phyloP scores from a whole-genome alignment of 139 green algal species.

The Nannochloris sp. region DNA sequence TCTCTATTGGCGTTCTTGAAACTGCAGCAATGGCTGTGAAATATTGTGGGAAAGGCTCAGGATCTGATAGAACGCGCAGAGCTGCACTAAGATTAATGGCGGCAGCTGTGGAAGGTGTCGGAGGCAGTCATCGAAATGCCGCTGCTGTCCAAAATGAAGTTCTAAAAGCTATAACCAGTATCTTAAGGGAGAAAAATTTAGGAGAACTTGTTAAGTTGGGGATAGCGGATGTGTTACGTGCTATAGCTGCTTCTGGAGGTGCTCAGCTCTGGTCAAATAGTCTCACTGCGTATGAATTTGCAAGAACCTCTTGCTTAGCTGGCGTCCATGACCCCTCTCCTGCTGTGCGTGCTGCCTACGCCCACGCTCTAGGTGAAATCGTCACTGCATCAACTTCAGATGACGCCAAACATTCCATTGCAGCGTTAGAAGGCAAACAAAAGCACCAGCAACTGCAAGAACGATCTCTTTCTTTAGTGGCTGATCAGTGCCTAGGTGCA shows the following conservation, averaged over 20 bases:
- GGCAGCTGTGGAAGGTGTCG: conserved; percentile 49
- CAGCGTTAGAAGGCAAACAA: conserved; percentile 30
- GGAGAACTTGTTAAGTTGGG: background rate
- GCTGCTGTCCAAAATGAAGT: conserved; percentile 50
- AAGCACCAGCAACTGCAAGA: conserved; percentile 44
- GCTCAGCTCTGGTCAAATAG: conserved; percentile 50
- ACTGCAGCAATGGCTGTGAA: conserved; percentile 44
- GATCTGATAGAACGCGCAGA: conserved; percentile 21
- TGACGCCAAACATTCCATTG: conserved; percentile 1
- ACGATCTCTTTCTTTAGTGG: conserved; percentile 19
- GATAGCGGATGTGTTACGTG: conserved; percentile 31
- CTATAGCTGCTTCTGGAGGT: conserved; percentile 44
- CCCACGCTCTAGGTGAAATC: conserved; percentile 50
- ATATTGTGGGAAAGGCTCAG: conserved; percentile 16
- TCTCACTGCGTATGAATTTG: conserved; percentile 43
- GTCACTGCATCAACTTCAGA: conserved; percentile 26
- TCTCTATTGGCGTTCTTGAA: conserved; percentile 40
- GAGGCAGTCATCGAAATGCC: conserved; percentile 36
- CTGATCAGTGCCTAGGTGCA: conserved; percentile 37
- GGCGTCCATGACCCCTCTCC: conserved; percentile 28
- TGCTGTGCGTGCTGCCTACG: conserved; percentile 40
- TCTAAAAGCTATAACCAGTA: conserved; percentile 32
- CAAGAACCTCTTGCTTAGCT: conserved; percentile 28
- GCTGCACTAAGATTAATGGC: conserved; percentile 49
- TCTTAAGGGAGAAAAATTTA: conserved; percentile 25